A percentile compares a stretch with the other conserved stretches of the same genome.
These are phyloP conservation scores for Ceratobasidium sp. DNA, from an alignment of 1,284 basidiomycete genomes.

Conservation along the genomic window DNA sequence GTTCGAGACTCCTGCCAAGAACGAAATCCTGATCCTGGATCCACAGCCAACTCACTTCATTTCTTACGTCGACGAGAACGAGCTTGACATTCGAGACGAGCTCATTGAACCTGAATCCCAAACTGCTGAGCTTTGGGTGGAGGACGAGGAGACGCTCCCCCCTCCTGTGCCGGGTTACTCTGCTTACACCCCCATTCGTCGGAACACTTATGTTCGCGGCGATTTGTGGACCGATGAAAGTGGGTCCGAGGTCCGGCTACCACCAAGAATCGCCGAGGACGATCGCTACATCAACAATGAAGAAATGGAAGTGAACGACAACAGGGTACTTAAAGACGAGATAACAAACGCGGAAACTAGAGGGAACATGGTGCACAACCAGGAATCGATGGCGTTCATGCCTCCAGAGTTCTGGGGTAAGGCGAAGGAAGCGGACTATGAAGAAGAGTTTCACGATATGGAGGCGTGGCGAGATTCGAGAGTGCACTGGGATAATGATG, in stretches of 20 bases:
- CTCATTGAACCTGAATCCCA: conserved; percentile 6
- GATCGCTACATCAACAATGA: neutral
- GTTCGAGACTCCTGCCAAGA: neutral
- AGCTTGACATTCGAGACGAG: conserved; percentile 17
- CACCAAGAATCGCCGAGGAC: no score
- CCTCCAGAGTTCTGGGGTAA: conserved; percentile 2
- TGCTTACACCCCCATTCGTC: conserved; percentile 10
- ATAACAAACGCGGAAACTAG: conserved; percentile 6
- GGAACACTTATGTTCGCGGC: conserved; percentile 19
- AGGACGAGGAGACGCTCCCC: neutral
- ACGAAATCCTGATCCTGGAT: neutral
- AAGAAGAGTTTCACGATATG: conserved; percentile 13
- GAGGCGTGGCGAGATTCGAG: conserved; percentile 10
- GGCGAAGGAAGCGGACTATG: neutral
- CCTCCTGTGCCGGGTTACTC: conserved; percentile 2
- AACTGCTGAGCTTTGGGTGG: neutral
- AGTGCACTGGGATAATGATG: conserved; percentile 31
- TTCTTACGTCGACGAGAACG: conserved; percentile 5
- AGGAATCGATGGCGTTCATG: conserved; percentile 26
- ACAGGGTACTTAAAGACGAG: neutral
- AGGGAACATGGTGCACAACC: neutral
- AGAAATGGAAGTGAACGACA: neutral
- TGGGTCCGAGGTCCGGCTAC: neutral
- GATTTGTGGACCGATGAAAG: conserved; percentile 17
- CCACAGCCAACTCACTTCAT: neutral